Percentiles rank a stretch among this genome's conserved stretches.
Evolutionary conservation across 768 basidiomycete genomes (phyloP).

Genomic region (Lyophyllum atratum): DNA sequence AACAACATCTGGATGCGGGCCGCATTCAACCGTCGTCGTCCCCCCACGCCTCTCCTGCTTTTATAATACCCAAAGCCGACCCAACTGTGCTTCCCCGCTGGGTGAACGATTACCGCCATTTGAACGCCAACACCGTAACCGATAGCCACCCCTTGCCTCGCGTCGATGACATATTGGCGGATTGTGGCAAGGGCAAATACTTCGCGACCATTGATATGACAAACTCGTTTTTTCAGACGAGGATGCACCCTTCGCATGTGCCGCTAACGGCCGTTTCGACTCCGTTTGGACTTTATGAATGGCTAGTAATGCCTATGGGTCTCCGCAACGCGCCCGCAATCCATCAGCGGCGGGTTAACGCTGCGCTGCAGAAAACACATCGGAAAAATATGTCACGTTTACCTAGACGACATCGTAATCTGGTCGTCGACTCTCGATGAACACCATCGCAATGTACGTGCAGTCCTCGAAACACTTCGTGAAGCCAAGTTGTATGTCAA

Average conservation of each 20-base stretch:
- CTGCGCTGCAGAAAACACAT: constrained; percentile 15
- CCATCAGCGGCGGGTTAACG: not conserved
- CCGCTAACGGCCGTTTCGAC: not conserved
- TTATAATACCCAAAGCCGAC: not conserved
- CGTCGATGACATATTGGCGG: too few relatives aligned
- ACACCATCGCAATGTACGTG: constrained; percentile 15
- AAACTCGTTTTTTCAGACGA: too few relatives aligned
- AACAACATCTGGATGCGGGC: not conserved
- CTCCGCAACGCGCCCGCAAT: not conserved
- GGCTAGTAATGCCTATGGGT: constrained; percentile 3
- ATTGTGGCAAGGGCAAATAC: too few relatives aligned
- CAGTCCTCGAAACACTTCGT: too few relatives aligned
- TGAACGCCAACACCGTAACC: not conserved
- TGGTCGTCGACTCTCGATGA: constrained; percentile 22
- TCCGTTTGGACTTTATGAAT: not conserved
- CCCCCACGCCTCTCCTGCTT: not conserved
- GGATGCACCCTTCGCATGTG: not conserved
- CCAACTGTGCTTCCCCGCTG: not conserved
- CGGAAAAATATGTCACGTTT: constrained; percentile 17
- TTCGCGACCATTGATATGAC: too few relatives aligned
- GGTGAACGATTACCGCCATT: not conserved
- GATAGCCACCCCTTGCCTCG: not conserved
- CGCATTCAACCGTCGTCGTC: not conserved
- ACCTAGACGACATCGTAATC: constrained; percentile 27
- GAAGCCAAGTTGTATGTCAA: too few relatives aligned